These are phyloP conservation scores for Phytophthora capsici DNA, from an alignment of 352 stramenopile genomes.

Conservation along the genomic window DNA sequence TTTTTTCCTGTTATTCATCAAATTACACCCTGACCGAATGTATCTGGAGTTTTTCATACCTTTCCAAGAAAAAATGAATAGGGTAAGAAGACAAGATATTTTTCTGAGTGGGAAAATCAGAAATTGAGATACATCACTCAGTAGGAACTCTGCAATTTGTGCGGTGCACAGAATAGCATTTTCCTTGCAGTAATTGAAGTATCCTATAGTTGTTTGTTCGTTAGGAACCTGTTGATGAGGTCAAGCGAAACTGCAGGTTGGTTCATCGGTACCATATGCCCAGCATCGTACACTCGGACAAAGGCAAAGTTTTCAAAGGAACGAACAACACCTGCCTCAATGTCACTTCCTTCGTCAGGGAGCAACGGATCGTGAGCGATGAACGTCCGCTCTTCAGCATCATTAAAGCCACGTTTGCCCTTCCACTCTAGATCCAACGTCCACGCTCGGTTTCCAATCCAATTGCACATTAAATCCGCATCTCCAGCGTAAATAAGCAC, in stretches of 20 bases:
- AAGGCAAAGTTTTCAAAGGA: constrained; percentile 56
- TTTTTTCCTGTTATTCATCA: too few relatives aligned
- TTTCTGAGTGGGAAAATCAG: too few relatives aligned
- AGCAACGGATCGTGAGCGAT: constrained; percentile 37
- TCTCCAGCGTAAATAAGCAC: constrained; percentile 96
- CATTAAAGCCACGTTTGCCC: constrained; percentile 84
- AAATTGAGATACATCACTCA: too few relatives aligned
- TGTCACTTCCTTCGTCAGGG: constrained; percentile 4
- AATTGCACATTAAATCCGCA: constrained; percentile 97
- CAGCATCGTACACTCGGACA: constrained; percentile 55
- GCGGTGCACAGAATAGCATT: too few relatives aligned
- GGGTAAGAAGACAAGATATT: too few relatives aligned
- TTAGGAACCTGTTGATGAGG: constrained; percentile 65
- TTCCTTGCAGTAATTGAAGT: neutral
- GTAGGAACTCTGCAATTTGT: too few relatives aligned
- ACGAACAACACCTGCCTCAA: constrained; percentile 44
- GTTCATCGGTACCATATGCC: constrained; percentile 66
- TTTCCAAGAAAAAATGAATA: too few relatives aligned
- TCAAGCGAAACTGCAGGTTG: constrained; percentile 48
- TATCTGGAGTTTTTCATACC: too few relatives aligned
- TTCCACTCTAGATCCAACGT: constrained; percentile 91
- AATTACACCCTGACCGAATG: too few relatives aligned
- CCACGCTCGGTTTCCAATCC: constrained; percentile 94
- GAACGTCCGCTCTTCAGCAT: constrained; percentile 36
- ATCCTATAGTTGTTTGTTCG: constrained; percentile 26